A percentile compares a stretch with the other conserved stretches of the same genome.
These are phyloP conservation scores for Alternaria sp. DNA, from an alignment of 2,329 filamentous ascomycete species.

Conservation along the genomic window DNA sequence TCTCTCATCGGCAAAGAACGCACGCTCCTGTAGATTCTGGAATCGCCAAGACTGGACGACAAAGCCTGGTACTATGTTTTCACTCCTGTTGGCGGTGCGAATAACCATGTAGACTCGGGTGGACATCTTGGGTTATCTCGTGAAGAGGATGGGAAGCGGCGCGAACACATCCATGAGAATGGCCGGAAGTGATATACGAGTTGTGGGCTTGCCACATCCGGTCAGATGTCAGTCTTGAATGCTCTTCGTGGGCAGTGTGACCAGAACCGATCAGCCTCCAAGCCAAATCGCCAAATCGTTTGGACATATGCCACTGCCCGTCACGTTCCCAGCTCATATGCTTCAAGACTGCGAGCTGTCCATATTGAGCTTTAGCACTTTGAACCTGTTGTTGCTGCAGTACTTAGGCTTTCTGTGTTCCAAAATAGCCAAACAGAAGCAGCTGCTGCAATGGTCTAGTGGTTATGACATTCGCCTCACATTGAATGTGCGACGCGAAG, in stretches of 20 bases:
- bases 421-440: background rate
- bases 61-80: too few relatives aligned
- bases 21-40: too few relatives aligned
- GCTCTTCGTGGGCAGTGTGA: background rate
- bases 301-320: background rate
- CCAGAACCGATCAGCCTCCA: background rate
- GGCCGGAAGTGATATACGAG: background rate
- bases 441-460: conserved; percentile 6
- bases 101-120: background rate
- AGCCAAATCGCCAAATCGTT: background rate
- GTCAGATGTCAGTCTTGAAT: background rate
- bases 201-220: background rate
- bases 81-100: background rate
- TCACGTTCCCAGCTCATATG: background rate
- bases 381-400: background rate
- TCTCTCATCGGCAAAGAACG: too few relatives aligned
- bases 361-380: background rate
- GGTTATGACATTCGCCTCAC: conserved; percentile 10
- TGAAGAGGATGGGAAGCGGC: background rate
- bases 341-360: background rate
- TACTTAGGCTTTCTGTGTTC: background rate
- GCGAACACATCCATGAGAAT: background rate
- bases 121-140: background rate
- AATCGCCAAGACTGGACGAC: too few relatives aligned
- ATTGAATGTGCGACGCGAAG: background rate